A percentile compares a stretch with the other conserved stretches of the same genome.
These are phyloP conservation scores for Salix arbutifolia DNA, from an alignment of 345 rosid genomes.

Conservation along the genomic window DNA sequence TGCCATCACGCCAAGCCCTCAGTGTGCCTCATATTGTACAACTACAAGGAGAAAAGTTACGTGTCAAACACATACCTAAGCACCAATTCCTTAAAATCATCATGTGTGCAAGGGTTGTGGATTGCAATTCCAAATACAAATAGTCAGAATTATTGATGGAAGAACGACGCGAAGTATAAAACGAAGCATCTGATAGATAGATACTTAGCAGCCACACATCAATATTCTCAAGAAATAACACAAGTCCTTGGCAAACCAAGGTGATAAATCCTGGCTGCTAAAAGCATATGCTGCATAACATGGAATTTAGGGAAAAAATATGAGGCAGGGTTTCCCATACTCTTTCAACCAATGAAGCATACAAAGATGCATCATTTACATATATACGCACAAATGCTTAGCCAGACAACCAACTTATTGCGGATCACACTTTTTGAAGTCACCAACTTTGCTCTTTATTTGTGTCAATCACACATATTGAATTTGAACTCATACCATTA, in stretches of 20 bases:
- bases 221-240: no score
- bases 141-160: not conserved
- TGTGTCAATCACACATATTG: not conserved
- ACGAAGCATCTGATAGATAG: no score
- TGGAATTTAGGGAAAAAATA: not conserved
- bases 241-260: not conserved
- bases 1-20: not conserved
- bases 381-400: no score
- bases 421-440: not conserved
- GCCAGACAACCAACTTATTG: no score
- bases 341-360: not conserved
- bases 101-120: not conserved
- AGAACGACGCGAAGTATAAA: not conserved
- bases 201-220: not conserved
- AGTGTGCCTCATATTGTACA: slow-evolving; percentile 70
- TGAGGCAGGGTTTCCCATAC: not conserved
- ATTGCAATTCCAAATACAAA: not conserved
- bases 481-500: not conserved
- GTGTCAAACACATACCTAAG: not conserved
- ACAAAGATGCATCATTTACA: not conserved
- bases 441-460: not conserved
- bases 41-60: slow-evolving; percentile 36
- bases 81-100: not conserved
- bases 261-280: not conserved
- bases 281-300: not conserved